phyloP scores from a whole-genome alignment of 352 stramenopile species.

The Thalassiosira allenii region DNA sequence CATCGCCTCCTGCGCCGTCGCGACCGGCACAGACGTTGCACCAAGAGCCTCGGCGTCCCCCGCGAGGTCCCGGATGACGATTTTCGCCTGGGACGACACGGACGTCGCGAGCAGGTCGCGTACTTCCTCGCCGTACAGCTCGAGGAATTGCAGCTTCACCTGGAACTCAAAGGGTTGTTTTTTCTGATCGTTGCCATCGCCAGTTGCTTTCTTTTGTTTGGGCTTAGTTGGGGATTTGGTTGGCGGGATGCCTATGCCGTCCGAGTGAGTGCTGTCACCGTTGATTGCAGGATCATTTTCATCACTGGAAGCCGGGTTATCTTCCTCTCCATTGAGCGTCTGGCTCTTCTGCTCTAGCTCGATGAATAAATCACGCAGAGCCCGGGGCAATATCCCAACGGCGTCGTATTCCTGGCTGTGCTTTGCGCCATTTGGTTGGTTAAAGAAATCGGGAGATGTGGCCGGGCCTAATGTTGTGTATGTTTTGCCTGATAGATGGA shows the following conservation, averaged over 20 bases:
- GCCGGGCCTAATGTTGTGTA: constrained; percentile 76
- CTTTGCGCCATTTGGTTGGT: constrained; percentile 3
- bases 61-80: constrained; percentile 89
- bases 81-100: constrained; percentile 62
- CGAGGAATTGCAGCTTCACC: constrained; percentile 90
- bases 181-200: too few species aligned
- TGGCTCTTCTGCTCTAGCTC: constrained; percentile 45
- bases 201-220: constrained; percentile 82
- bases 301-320: neutral
- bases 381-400: constrained; percentile 73
- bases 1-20: constrained; percentile 86
- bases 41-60: constrained; percentile 93
- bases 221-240: constrained; percentile 96
- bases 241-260: constrained; percentile 82
- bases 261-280: neutral
- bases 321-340: constrained; percentile 37
- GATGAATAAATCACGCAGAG: constrained; percentile 72
- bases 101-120: constrained; percentile 90
- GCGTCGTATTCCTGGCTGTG: constrained; percentile 38
- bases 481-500: constrained; percentile 84
- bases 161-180: constrained; percentile 61
- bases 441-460: constrained; percentile 37
- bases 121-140: constrained; percentile 99
- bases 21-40: constrained; percentile 90
- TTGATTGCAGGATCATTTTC: constrained; percentile 11